Base-by-base conservation (phyloP, 2,329 filamentous ascomycete genomes). In the Xenoacremonium recifei region DNA sequence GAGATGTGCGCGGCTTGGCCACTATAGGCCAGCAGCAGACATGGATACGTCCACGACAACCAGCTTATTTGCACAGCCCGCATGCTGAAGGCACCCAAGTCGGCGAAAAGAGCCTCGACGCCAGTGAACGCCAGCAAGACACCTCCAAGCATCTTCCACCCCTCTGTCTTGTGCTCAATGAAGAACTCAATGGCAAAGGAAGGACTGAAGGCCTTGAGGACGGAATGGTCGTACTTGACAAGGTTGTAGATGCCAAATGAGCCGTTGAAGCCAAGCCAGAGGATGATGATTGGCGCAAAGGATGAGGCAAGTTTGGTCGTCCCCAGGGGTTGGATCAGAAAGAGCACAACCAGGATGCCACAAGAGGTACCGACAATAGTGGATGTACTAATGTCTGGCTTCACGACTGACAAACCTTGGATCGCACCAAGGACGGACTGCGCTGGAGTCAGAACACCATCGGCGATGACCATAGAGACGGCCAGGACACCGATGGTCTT, bases 61-160 rank as follows among this genome's bases (percentile, higher is more conserved):
- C 86, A 90, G 33, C 76, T 82, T n/a, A 89, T 69, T 58, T 87
- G 85, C 35, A 90, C 79, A 1, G 85, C 84, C 25, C 75, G 68
- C 54, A 75, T 73, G 61, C 76, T 78, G 59, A 90, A 89, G 16
- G 86, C 86, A 21, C 85, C 86, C 7, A 90, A 69, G 54, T 89
- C 85, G 3, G 86, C 85, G 57, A 89, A 90, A 1, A 90, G 69
- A 1, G 85, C 84, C 60, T 89, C 85, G n/a, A 87, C 82, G 19
- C 82, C 85, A 2, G 86, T 89, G 53, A 90, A 89, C 3, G 81
- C 76, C 5, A 90, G 74, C 3, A 90, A 62, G 15, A 89, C 77
- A 6, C 85, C 85, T 15, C 82, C 82, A 2, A 87, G 70, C 44
- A 74, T 76, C 44, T 67, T 69, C 82, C 82, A 86, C 1, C 79